Evolutionary conservation across 2,329 filamentous ascomycete genomes (phyloP).

Genomic region (Venturia oleaginea): DNA sequence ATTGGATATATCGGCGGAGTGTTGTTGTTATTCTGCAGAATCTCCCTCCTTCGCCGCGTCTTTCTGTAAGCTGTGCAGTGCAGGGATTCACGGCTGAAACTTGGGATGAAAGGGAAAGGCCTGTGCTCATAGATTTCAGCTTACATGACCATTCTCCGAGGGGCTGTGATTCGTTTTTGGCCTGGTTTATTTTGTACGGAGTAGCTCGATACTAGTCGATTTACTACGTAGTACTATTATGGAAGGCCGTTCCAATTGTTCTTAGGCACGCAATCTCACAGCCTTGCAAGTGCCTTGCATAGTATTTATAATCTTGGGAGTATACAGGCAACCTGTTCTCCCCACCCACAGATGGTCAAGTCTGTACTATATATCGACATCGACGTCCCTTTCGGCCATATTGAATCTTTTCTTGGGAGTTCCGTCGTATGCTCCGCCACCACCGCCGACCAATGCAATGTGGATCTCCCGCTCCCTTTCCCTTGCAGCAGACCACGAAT

Average conservation of each 20-base stretch:
- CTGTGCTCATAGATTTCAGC: not conserved
- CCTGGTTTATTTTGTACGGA: too few species aligned
- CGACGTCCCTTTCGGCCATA: too few species aligned
- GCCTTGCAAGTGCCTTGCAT: not conserved
- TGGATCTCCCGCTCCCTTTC: not conserved
- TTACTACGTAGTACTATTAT: too few species aligned
- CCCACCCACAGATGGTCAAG: too few species aligned
- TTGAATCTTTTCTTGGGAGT: not conserved
- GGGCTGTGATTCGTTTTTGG: not conserved
- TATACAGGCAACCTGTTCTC: not conserved
- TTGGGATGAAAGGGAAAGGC: not conserved
- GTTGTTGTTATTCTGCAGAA: not conserved
- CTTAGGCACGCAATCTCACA: not conserved
- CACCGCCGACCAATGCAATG: not conserved
- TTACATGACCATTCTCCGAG: not conserved
- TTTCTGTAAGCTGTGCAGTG: not conserved
- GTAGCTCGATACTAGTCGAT: too few species aligned
- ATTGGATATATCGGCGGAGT: not conserved
- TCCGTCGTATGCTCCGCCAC: not conserved
- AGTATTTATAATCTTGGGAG: not conserved
- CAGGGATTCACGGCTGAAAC: not conserved
- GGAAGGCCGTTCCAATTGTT: not conserved
- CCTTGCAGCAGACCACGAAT: too few species aligned
- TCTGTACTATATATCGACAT: too few species aligned
- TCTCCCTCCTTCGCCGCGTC: not conserved